These are phyloP conservation scores for Eucalyptus dawsonii DNA, from an alignment of 345 rosid species.

Conservation along the genomic window DNA sequence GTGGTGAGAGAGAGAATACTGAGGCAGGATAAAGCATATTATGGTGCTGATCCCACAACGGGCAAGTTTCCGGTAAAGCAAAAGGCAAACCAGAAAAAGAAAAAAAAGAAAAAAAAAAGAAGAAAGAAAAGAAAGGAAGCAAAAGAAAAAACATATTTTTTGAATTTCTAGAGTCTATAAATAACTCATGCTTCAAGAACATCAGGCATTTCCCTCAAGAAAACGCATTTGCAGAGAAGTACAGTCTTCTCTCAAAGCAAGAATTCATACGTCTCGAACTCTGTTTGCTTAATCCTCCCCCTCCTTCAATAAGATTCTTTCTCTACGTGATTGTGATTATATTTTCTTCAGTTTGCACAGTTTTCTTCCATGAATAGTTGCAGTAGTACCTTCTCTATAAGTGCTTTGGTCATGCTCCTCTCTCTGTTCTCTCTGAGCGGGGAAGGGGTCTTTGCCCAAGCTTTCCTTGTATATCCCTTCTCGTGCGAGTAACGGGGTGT, in stretches of 20 bases:
- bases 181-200: background rate
- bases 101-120: background rate
- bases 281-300: background rate
- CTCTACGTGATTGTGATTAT: background rate
- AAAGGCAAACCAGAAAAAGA: background rate
- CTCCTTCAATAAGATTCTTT: background rate
- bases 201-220: background rate
- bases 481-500: slow-evolving; percentile 15
- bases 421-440: slow-evolving; percentile 8
- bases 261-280: background rate
- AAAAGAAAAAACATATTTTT: background rate
- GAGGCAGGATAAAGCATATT: background rate
- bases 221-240: background rate
- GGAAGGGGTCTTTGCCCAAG: slow-evolving; percentile 5
- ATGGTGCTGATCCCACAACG: background rate
- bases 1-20: background rate
- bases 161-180: background rate
- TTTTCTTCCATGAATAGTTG: background rate
- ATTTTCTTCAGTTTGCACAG: background rate
- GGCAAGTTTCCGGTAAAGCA: background rate
- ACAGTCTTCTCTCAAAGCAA: background rate
- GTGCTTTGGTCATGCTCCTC: background rate
- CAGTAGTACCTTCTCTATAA: background rate
- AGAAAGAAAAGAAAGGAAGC: background rate
- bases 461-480: slow-evolving; percentile 1